Evolutionary conservation across 257 asterid species (phyloP), one percentile per base, ranked within the genome.

Genomic region (Primulina huaijiensis): DNA sequence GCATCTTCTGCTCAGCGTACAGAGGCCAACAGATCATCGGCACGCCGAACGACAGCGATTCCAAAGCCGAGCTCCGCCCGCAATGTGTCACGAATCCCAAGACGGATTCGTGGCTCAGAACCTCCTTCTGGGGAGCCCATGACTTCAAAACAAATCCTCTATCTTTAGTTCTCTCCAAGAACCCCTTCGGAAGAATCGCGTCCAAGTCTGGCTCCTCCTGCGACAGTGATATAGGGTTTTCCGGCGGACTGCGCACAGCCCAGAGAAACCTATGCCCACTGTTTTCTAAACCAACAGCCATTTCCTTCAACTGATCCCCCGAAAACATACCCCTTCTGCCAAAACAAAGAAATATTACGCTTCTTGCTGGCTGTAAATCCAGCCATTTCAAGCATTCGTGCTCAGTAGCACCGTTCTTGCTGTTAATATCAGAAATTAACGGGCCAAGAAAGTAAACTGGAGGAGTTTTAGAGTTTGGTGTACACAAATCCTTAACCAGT

Each of bases 301-400:
- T 80, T 52, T 80, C 92, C 17, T 16, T 75, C 37, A 82, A 17
- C 66, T 87, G 92, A 34, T 75, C 76, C 0, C 67, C 82, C 6
- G 83, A 70, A 11, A 87, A 75, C 62, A 73, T 5, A 3, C 92
- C 90, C 58, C 80, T 9, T 30, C 95, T 79, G 3, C 95, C 92
- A 8, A 88, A 88, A 56, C 90, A 84, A 35, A 86, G 70, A 65
- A 77, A 82, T 14, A 86, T 70, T 1, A 88, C 95, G 66, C 92
- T 88, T 16, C 43, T 17, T 0, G 62, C 65, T 0, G 89, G 92
- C 78, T 88, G 95, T 10, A 37, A 33, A n/a, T 86, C 87, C 14
- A 88, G 83, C 95, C 95, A 88, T 6, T 21, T 65, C 74, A 88
- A 52, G 63, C 88, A 84, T 2, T 77, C 80, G 11, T 84, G 84